These are phyloP conservation scores for Pseudonitzschia delicatissima DNA, from an alignment of 108 stramenopile genomes.

Conservation along the genomic window DNA sequence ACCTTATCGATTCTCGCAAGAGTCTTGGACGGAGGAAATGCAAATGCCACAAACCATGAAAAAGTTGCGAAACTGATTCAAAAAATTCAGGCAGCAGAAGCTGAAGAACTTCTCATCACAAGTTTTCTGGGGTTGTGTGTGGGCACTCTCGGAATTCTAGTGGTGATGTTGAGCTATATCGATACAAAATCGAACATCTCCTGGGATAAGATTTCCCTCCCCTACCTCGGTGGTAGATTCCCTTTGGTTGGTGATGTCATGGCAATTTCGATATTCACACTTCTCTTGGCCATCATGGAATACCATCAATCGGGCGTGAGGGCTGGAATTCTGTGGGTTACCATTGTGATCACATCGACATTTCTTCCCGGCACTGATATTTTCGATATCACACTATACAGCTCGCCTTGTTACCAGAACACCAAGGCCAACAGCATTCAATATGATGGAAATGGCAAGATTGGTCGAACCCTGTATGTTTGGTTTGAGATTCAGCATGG, in stretches of 20 bases:
- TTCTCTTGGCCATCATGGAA: slow-evolving; percentile 17
- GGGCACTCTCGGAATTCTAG: slow-evolving; percentile 9
- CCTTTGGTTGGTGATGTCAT: slow-evolving; percentile 16
- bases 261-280: slow-evolving; percentile 14
- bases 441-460: slow-evolving; percentile 16
- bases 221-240: background rate
- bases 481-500: slow-evolving; percentile 22
- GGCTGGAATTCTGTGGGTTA: slow-evolving; percentile 17
- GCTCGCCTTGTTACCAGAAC: slow-evolving; percentile 11
- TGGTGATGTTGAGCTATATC: slow-evolving; percentile 7
- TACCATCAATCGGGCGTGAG: slow-evolving; percentile 11
- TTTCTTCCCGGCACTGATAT: slow-evolving; percentile 25
- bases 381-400: slow-evolving; percentile 22
- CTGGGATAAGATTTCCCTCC: slow-evolving; percentile 3
- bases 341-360: slow-evolving; percentile 10
- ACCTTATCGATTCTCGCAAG: background rate
- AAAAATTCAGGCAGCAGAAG: background rate
- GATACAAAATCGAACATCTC: slow-evolving; percentile 25
- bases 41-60: background rate
- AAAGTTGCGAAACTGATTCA: background rate
- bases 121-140: slow-evolving; percentile 4
- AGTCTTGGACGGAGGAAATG: background rate
- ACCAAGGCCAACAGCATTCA: slow-evolving; percentile 4
- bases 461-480: slow-evolving; percentile 27
- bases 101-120: background rate